Base-by-base conservation (phyloP, 495 filamentous ascomycete species). In the Lindgomyces ingoldianus region DNA sequence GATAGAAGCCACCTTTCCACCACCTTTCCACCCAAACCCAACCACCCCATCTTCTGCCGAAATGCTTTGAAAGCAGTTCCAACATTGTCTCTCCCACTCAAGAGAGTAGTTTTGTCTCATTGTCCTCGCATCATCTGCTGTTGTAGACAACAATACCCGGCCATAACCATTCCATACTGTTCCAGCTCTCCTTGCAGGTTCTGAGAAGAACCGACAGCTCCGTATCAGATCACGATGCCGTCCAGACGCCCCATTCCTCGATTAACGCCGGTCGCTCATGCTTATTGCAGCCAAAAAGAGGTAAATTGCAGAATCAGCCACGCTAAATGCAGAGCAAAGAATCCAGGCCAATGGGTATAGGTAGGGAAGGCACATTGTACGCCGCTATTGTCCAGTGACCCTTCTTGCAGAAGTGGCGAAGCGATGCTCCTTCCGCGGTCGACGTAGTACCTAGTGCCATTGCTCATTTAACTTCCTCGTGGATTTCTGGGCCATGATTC, bases 221-320 rank as follows among this genome's bases (percentile, higher is more conserved):
- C n/a, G n/a, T n/a, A 39, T 14, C 33, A 39, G 33, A 39, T 14
- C 33, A 14, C 14, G 6, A 6, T 39, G 6, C 33, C 6, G 33
- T 6, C 6, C 25, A 24, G 26, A 52, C 29, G 45, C 62, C 39
- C 33, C 33, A 39, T 39, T 57, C 45, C 49, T 14, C 42, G 52
- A 30, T 29, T 21, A 70, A 70, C 67, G 67, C 67, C 67, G 33
- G 62, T 70, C 67, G 67, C 67, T 70, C 62, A 70, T 70, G 67
- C 67, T 62, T 29, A 36, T 57, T 62, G 62, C 54, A 48, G 53
- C 46, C 50, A 52, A 62, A 62, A 39, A 64, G 41, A 53, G 21
- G 49, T 25, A 50, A 61, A 60, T 44, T 10, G 44, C 60, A 41
- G 33, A 14, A 57, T 59, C 46, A 50, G 45, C 66, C 61, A 60